phyloP scores from a whole-genome alignment of 208 protist species.

The Leishmania mexicana region DNA sequence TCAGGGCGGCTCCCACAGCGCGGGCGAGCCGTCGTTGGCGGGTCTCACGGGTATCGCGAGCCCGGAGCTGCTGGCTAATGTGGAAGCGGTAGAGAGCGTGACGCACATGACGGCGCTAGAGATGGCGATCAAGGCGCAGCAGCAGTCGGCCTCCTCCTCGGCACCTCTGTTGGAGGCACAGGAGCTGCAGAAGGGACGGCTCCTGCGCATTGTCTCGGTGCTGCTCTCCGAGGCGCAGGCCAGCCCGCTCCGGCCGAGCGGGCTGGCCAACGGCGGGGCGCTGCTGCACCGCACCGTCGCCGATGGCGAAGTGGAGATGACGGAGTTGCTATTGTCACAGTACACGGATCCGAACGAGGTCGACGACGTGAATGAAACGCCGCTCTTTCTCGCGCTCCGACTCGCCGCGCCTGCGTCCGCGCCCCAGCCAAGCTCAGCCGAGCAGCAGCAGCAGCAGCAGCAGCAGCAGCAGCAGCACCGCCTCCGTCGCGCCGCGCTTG shows the following conservation, averaged over 20 bases:
- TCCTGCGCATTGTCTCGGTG: conserved; percentile 37
- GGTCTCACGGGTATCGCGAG: conserved; percentile 1
- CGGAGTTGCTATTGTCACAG: conserved; percentile 59
- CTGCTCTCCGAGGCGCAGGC: conserved; percentile 61
- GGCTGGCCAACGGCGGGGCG: conserved; percentile 49
- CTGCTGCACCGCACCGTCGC: conserved; percentile 64
- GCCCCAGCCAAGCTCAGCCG: not conserved
- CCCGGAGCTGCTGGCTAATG: conserved; percentile 37
- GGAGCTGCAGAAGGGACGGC: not conserved
- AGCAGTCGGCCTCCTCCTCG: not conserved
- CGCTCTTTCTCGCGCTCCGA: conserved; percentile 55
- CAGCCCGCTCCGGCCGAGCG: conserved; percentile 43
- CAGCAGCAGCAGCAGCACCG: conserved; percentile 7
- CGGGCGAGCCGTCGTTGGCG: not conserved
- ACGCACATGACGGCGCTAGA: conserved; percentile 60
- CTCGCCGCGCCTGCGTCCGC: not conserved
- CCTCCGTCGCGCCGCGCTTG: conserved; percentile 27
- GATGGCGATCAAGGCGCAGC: conserved; percentile 53
- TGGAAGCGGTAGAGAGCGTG: conserved; percentile 61
- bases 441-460: conserved; percentile 7
- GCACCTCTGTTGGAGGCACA: not conserved
- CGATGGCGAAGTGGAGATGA: conserved; percentile 36
- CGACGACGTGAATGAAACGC: conserved; percentile 65
- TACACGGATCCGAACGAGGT: conserved; percentile 72
- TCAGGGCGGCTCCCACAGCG: not conserved